Conservation (phyloP, 805 yeast species). For the Teunomyces cretensis region DNA sequence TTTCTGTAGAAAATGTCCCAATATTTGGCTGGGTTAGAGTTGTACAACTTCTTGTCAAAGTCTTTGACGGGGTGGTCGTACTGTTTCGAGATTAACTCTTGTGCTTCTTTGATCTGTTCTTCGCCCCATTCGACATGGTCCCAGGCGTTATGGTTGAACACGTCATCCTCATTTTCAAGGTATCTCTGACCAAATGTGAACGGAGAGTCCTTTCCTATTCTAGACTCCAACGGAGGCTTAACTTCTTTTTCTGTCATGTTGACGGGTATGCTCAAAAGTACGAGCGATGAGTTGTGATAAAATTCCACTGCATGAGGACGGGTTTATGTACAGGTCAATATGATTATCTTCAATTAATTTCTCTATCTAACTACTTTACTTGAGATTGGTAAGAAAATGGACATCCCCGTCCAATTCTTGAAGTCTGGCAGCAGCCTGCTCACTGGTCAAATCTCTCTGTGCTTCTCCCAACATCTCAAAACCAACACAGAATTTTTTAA, state of each 20-base stretch:
- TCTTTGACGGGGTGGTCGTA: constrained; percentile 82
- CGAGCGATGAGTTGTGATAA: background rate
- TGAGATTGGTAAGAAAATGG: constrained; percentile 22
- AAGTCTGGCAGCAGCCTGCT: constrained; percentile 60
- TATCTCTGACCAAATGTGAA: constrained; percentile 89
- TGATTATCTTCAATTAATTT: background rate
- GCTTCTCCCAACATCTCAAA: constrained; percentile 69
- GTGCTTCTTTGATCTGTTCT: constrained; percentile 76
- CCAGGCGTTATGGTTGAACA: constrained; percentile 93
- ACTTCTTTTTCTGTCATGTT: background rate
- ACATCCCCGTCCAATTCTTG: constrained; percentile 40
- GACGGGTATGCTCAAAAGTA: background rate
- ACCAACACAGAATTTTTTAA: constrained; percentile 73
- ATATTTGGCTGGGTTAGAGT: constrained; percentile 84
- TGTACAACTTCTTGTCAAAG: constrained; percentile 75
- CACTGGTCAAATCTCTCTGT: constrained; percentile 68
- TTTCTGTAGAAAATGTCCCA: constrained; percentile 95
- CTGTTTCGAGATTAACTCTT: constrained; percentile 71
- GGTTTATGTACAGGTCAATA: too few species aligned
- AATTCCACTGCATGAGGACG: background rate
- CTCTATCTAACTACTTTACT: background rate
- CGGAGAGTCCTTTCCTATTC: constrained; percentile 84
- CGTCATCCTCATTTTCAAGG: constrained; percentile 70
- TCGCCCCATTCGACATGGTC: constrained; percentile 98
- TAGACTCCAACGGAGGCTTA: constrained; percentile 47